Evolutionary conservation across 2,329 filamentous ascomycete species (phyloP).

Genomic region (Cladosporium sp.): DNA sequence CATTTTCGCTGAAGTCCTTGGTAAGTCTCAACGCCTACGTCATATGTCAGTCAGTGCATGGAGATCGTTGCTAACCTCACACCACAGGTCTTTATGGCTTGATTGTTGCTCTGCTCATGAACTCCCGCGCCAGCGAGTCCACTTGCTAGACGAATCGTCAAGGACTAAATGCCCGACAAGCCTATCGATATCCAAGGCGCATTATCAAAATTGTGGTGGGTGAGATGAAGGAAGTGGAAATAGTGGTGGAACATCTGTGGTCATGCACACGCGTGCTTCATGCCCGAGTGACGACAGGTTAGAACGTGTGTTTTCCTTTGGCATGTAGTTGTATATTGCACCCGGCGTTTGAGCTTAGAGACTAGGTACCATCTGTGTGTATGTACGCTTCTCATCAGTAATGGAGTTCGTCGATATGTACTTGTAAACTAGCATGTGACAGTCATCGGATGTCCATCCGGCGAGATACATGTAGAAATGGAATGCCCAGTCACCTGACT

Average conservation of each 20-base stretch:
- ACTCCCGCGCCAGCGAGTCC: slow-evolving; percentile 72
- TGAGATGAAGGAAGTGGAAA: slow-evolving; percentile 3
- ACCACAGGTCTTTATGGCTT: slow-evolving; percentile 92
- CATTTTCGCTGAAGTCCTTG: slow-evolving; percentile 99
- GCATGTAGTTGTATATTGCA: slow-evolving; percentile 31
- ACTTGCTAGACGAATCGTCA: slow-evolving; percentile 57
- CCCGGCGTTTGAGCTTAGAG: slow-evolving; percentile 23
- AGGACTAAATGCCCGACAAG: slow-evolving; percentile 10
- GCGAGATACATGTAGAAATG: background rate
- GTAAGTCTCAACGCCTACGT: slow-evolving; percentile 54
- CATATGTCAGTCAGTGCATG: background rate
- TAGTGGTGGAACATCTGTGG: slow-evolving; percentile 10
- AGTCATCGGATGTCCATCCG: background rate
- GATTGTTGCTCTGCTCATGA: slow-evolving; percentile 99
- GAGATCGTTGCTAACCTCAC: background rate
- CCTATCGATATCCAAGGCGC: slow-evolving; percentile 28
- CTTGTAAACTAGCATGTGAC: background rate
- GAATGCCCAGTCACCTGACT: background rate
- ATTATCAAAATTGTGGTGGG: slow-evolving; percentile 5
- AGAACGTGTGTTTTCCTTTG: slow-evolving; percentile 17
- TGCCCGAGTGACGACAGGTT: slow-evolving; percentile 10
- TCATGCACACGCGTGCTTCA: slow-evolving; percentile 8
- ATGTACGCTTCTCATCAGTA: slow-evolving; percentile 19
- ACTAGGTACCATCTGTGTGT: slow-evolving; percentile 20
- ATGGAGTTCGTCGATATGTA: background rate